Conservation (phyloP, 371 early-diverging fungal genomes). For the Rhizopus arrhizus region DNA sequence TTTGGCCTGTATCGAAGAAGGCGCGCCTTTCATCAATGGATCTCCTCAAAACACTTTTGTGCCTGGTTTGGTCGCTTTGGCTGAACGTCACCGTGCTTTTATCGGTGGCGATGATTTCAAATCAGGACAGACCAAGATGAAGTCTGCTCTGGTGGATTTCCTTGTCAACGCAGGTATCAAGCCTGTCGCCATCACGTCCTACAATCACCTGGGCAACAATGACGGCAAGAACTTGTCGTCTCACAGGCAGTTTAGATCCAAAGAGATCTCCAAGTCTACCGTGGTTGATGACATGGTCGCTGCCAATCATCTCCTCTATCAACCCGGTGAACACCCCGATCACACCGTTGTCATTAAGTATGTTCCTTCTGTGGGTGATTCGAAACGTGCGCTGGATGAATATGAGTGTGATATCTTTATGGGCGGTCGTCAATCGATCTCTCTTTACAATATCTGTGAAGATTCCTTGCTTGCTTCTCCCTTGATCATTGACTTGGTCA, state of each 20-base stretch:
- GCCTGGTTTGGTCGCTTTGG: slow-evolving; percentile 88
- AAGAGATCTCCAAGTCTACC: slow-evolving; percentile 96
- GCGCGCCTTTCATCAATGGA: slow-evolving; percentile 95
- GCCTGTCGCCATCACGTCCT: slow-evolving; percentile 93
- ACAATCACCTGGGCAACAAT: slow-evolving; percentile 99
- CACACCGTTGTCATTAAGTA: slow-evolving; percentile 98
- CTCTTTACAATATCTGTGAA: slow-evolving; percentile 96
- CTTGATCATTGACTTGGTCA: slow-evolving; percentile 91
- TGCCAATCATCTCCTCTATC: slow-evolving; percentile 88
- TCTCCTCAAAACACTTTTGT: slow-evolving; percentile 98
- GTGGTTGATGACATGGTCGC: slow-evolving; percentile 98
- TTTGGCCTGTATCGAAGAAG: slow-evolving; percentile 93
- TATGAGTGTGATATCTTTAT: slow-evolving; percentile 97
- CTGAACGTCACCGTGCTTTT: slow-evolving; percentile 84
- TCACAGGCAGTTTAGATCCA: slow-evolving; percentile 95
- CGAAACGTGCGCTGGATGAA: slow-evolving; percentile 97
- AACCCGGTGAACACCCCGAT: slow-evolving; percentile 89
- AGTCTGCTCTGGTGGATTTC: slow-evolving; percentile 97
- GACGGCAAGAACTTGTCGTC: slow-evolving; percentile 97
- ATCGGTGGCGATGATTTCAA: slow-evolving; percentile 99
- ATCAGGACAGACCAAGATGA: slow-evolving; percentile 98
- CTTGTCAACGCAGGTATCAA: slow-evolving; percentile 97
- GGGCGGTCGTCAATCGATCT: slow-evolving; percentile 96
- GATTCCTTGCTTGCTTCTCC: slow-evolving; percentile 97
- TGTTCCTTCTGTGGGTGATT: slow-evolving; percentile 94